Evolutionary conservation across 345 rosid genomes (phyloP).

Genomic region (Ailanthus altissimus): DNA sequence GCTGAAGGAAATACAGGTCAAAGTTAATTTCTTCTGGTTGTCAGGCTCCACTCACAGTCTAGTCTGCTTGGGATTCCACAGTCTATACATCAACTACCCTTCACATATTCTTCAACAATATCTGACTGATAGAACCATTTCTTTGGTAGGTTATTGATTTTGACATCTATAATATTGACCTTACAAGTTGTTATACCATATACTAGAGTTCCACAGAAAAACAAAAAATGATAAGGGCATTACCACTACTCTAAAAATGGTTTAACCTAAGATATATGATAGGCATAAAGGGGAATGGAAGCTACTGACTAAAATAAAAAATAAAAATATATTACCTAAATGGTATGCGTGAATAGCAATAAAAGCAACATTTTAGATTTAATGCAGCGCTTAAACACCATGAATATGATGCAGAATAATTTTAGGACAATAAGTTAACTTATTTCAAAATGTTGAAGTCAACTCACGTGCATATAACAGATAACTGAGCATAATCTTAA

Average conservation of each 20-base stretch:
- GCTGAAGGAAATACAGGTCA: background rate
- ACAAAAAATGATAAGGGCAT: background rate
- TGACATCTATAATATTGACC: background rate
- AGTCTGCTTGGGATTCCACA: background rate
- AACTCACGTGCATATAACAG: background rate
- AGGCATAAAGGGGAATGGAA: background rate
- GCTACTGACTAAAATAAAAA: background rate
- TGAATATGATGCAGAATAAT: background rate
- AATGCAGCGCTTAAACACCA: background rate
- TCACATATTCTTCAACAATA: background rate
- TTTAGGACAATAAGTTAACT: background rate
- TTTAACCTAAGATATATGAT: background rate
- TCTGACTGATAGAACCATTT: background rate
- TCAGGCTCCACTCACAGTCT: background rate
- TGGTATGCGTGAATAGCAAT: background rate
- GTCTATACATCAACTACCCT: background rate
- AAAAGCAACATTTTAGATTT: background rate
- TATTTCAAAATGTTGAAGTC: background rate
- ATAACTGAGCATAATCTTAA: constrained; percentile 12
- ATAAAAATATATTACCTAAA: background rate
- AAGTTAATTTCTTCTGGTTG: background rate
- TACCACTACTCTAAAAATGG: background rate
- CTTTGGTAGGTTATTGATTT: background rate
- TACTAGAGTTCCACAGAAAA: background rate
- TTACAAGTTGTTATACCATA: background rate